Base-by-base conservation (phyloP, 495 filamentous ascomycete species). In the Talaromyces borbonicus region DNA sequence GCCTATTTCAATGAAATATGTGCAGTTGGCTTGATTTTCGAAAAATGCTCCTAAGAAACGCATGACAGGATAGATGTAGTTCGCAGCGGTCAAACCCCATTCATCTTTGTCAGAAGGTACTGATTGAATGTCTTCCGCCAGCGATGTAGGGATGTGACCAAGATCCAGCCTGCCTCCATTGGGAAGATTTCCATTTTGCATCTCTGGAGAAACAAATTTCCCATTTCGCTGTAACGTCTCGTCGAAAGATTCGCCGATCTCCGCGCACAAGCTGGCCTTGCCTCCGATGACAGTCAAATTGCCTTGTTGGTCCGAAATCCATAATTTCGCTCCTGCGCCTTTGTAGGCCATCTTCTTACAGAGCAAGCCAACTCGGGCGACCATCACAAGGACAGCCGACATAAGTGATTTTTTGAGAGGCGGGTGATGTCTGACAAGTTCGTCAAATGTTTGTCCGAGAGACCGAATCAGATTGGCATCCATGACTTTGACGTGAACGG, bases 341-440 rank as follows among this genome's bases (percentile, higher is more conserved):
- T 76, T 61, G 55, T 70, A 73, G 3, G 84, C 83, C 60, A 84
- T 81, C 11, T 66, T 67, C 43, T 75, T 75, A 49, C 83, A 85
- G 22, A 96, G 59, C 43, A 81, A 62, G 23, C 74, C 73, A 29
- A 96, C 83, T 48, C 85, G 77, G 19, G 78, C 80, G 29, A 93
- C 75, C 87, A 95, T 95, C 39, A 85, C 76, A 27, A 89, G 71
- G 11, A 95, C 77, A 4, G 83, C 78, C 54, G 81, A 77, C 65
- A 93, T 79, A 47, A 97, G 87, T 9, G 77, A 75, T 22, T 77
- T 69, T 47, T 88, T 87, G 36, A 99, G 68, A 8, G 72, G 71
- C 0, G 92, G 93, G 58, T 99, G 93, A 56, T 99, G 92, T 15
- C 92, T 81, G 23, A 90, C 83, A 47, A 99, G 72, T 57, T 99